Evolutionary conservation across 176 grass and related monocot species (phyloP), one percentile per base, ranked within the genome.

Genomic region (Puccinellia tenuiflora): DNA sequence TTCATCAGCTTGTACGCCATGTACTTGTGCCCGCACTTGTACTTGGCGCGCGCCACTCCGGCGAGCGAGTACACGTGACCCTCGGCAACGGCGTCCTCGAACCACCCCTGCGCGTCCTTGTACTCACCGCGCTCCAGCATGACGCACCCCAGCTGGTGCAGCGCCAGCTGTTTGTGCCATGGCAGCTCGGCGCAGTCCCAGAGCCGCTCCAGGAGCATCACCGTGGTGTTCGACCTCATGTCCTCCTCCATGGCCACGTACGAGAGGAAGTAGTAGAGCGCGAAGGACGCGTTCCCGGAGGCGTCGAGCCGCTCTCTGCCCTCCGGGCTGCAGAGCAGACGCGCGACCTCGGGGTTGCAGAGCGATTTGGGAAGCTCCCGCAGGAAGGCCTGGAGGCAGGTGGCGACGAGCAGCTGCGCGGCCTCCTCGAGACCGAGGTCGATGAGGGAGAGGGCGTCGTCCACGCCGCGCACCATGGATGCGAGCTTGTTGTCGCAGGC

Each of bases 311-410:
- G 70, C 31, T 95, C 93, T 29, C 85, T 80, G 38, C 96, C 96
- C 68, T 98, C 91, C 16, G 87, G 85, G 80, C 83, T 93, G 82
- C 96, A 98, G 22, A 98, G 86, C 50, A 98, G 85, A 4, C 85
- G 79, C 52, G 87, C 74, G 21, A 98, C 70, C 7, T 93, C 96
- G 0, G 89, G 89, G 62, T 93, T 77, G 73, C 80, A 56, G 53
- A 98, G 96, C 1, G 91, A 93, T 33, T 55, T 85, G 5, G 96
- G 96, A 68, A 98, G 96, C 69, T 95, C 96, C n/a, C 93, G 88
- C 22, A 98, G 91, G 89, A 98, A 95, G n/a, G 89, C 81, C 87
- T 98, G 96, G 18, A 98, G 91, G 78, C 96, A 98, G 9, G 93
- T 82, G 12, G 92, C 85, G 4, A 96, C 93, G 42, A 98, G 90